Percentiles rank a stretch among this genome's conserved stretches.
Evolutionary conservation across 805 yeast genomes (phyloP).

Genomic region (Yamadazyma akitaensis): DNA sequence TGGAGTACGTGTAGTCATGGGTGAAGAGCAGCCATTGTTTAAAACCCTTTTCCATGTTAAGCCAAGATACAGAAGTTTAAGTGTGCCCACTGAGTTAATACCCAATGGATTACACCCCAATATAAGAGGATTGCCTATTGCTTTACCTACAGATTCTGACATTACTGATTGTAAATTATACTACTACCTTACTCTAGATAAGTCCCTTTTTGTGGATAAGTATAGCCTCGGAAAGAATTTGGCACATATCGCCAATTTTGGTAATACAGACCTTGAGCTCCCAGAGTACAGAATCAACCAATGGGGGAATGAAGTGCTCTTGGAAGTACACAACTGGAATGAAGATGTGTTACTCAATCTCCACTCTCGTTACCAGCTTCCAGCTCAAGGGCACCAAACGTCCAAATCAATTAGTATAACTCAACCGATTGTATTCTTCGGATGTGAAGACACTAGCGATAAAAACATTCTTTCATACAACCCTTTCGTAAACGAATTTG

Average conservation of each 20-base stretch:
- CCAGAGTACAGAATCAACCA: conserved; percentile 34
- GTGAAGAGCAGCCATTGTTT: conserved; percentile 19
- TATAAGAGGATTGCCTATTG: conserved; percentile 13
- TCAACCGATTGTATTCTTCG: conserved; percentile 27
- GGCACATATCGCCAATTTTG: conserved; percentile 24
- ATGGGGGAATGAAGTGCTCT: conserved; percentile 41
- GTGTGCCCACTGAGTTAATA: neutral
- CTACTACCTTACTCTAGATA: conserved; percentile 29
- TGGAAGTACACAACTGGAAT: conserved; percentile 20
- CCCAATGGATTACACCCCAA: conserved; percentile 39
- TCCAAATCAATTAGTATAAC: conserved; percentile 9
- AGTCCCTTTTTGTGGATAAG: conserved; percentile 35
- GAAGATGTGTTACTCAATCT: conserved; percentile 24
- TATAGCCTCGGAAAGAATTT: conserved; percentile 30
- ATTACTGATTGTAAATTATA: conserved; percentile 29
- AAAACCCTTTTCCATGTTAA: conserved; percentile 41
- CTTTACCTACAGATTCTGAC: conserved; percentile 22
- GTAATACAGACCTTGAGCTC: conserved; percentile 35
- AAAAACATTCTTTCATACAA: conserved; percentile 26
- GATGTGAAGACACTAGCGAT: conserved; percentile 31
- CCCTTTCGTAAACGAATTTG: conserved; percentile 32
- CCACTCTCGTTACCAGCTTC: conserved; percentile 42
- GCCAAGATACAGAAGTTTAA: conserved; percentile 21
- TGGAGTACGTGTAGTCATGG: conserved; percentile 31
- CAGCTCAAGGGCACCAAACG: conserved; percentile 14